phyloP scores from a whole-genome alignment of 768 basidiomycete species.

The Strobilomyces confusus region DNA sequence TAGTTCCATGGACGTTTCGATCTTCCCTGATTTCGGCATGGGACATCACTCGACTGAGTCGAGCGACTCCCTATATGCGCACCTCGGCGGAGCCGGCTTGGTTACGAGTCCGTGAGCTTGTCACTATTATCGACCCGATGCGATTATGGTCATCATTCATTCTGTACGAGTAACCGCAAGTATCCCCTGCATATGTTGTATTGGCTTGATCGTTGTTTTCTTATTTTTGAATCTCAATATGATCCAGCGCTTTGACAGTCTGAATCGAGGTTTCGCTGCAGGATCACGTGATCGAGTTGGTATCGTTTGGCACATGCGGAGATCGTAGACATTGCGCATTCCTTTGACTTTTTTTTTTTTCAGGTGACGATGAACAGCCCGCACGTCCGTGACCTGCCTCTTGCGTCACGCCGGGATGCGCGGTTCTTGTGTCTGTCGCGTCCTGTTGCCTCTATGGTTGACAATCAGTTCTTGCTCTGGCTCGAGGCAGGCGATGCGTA shows the following conservation, averaged over 20 bases:
- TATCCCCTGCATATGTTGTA: conserved; percentile 10
- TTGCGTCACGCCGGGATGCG: conserved; percentile 9
- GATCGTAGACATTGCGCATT: neutral
- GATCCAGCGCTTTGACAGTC: no score
- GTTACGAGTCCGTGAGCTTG: conserved; percentile 26
- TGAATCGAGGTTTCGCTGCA: neutral
- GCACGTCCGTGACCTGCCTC: neutral
- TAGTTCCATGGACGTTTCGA: conserved; percentile 32
- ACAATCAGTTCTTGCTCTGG: neutral
- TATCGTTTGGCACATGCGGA: no score
- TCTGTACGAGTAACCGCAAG: conserved; percentile 15
- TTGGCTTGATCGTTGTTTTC: neutral
- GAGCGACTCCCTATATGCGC: conserved; percentile 27
- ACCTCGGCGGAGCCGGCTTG: conserved; percentile 20
- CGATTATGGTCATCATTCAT: conserved; percentile 5
- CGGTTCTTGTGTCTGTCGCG: conserved; percentile 1
- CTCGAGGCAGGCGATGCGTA: neutral
- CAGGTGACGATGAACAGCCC: neutral
- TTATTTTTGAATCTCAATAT: neutral
- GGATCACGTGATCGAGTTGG: conserved; percentile 8
- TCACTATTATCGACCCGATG: neutral
- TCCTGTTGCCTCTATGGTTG: conserved; percentile 7
- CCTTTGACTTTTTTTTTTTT: neutral
- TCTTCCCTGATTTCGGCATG: conserved; percentile 30
- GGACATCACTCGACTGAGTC: conserved; percentile 25